Percentiles rank a stretch among this genome's conserved stretches.
phyloP scores from a whole-genome alignment of 2,329 filamentous ascomycete species.

The Fusarium sp. region DNA sequence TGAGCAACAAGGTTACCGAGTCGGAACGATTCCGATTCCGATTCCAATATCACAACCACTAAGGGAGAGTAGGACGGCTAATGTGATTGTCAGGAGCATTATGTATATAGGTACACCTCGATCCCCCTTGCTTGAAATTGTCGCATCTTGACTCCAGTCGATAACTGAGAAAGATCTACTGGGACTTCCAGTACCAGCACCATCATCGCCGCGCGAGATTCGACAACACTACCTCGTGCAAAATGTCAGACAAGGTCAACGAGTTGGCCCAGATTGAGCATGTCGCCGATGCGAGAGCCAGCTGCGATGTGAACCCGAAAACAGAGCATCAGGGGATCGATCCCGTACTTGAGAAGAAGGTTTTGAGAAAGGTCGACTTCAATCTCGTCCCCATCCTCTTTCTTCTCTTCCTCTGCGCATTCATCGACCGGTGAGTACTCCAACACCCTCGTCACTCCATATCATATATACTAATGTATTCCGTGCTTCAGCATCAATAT shows the following conservation, averaged over 20 bases:
- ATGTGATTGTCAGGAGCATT: background rate
- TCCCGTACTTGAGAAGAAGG: constrained; percentile 1
- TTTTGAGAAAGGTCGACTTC: constrained; percentile 1
- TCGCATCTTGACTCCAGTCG: background rate
- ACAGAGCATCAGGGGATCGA: background rate
- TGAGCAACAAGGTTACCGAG: background rate
- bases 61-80: background rate
- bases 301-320: background rate
- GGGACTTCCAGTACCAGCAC: background rate
- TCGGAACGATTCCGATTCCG: background rate
- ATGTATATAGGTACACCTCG: background rate
- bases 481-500: constrained; percentile 5
- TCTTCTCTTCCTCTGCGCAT: constrained; percentile 5
- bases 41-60: background rate
- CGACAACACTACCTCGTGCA: background rate
- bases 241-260: constrained; percentile 3
- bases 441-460: background rate
- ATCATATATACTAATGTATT: background rate
- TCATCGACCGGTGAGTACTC: constrained; percentile 4
- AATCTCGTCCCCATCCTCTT: constrained; percentile 8
- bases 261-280: background rate
- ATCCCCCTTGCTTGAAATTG: background rate
- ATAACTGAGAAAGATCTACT: background rate
- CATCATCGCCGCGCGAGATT: background rate
- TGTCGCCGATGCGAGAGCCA: background rate